Evolutionary conservation across 371 early-diverging fungal species (phyloP).

Genomic region (Basidiobolus meristosporus): DNA sequence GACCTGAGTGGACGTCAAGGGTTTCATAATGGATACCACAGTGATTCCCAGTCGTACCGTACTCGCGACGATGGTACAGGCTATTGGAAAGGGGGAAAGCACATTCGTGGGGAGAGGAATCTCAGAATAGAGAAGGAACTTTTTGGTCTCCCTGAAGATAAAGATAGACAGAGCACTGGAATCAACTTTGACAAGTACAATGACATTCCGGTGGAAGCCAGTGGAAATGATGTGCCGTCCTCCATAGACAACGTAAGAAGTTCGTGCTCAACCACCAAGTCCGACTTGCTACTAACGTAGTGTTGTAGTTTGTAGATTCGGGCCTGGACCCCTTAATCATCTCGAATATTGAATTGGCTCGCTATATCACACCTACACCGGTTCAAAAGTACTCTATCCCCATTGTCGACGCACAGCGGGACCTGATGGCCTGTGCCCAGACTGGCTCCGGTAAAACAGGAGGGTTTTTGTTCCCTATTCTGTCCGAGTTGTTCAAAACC

Average conservation of each 20-base stretch:
- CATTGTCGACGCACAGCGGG: slow-evolving; percentile 57
- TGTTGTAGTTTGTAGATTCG: slow-evolving; percentile 25
- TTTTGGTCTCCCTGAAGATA: slow-evolving; percentile 48
- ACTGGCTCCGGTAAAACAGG: slow-evolving; percentile 90
- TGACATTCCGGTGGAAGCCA: slow-evolving; percentile 88
- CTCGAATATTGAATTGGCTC: slow-evolving; percentile 79
- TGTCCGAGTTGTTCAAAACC: slow-evolving; percentile 74
- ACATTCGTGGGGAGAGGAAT: slow-evolving; percentile 49
- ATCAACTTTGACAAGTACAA: slow-evolving; percentile 96
- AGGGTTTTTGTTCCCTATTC: slow-evolving; percentile 82
- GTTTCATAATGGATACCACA: too few species aligned
- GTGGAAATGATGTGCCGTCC: slow-evolving; percentile 54
- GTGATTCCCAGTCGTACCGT: too few species aligned
- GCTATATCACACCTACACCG: slow-evolving; percentile 87
- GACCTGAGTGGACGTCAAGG: too few species aligned
- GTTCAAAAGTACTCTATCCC: slow-evolving; percentile 88
- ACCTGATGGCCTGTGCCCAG: slow-evolving; percentile 81
- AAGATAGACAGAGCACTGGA: slow-evolving; percentile 54
- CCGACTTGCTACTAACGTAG: background rate
- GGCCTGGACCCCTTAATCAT: slow-evolving; percentile 73
- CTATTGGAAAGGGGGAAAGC: slow-evolving; percentile 48
- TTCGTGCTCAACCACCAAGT: background rate
- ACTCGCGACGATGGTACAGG: slow-evolving; percentile 18
- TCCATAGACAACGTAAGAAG: background rate
- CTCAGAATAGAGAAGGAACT: slow-evolving; percentile 57